A percentile compares a stretch with the other conserved stretches of the same genome.
Evolutionary conservation across 116 monocot species (phyloP).

Genomic region (Zostera marina): DNA sequence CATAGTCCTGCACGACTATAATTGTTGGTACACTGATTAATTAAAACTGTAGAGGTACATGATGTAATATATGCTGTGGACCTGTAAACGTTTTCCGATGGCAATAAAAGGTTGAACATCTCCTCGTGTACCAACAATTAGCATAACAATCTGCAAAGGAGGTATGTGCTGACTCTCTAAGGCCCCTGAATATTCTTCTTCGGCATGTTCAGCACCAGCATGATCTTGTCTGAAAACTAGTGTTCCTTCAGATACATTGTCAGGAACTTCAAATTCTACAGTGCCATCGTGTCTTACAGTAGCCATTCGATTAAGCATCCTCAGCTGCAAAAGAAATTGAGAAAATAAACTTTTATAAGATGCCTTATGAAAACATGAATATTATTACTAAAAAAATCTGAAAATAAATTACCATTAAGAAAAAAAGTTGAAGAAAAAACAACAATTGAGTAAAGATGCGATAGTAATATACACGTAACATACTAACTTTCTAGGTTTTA

Average conservation of each 20-base stretch:
- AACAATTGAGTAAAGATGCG: too few species aligned
- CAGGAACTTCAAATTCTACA: conserved; percentile 63
- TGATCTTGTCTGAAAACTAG: conserved; percentile 22
- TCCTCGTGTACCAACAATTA: conserved; percentile 87
- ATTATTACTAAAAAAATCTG: too few species aligned
- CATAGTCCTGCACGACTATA: conserved; percentile 71
- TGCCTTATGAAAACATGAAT: too few species aligned
- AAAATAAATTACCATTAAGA: too few species aligned
- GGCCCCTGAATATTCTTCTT: conserved; percentile 27
- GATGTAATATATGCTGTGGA: neutral
- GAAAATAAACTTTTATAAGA: neutral
- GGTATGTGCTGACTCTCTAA: conserved; percentile 40
- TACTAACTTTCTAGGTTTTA: too few species aligned
- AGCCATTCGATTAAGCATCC: conserved; percentile 60
- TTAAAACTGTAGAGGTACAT: neutral
- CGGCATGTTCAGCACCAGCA: conserved; percentile 15
- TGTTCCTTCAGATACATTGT: conserved; percentile 27
- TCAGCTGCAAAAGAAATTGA: conserved; percentile 20
- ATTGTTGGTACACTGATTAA: neutral
- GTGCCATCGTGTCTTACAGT: conserved; percentile 80
- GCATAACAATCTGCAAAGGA: conserved; percentile 79
- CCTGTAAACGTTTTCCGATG: conserved; percentile 87
- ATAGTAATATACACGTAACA: too few species aligned
- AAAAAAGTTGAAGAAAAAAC: too few species aligned
- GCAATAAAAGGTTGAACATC: conserved; percentile 96